Percentiles rank a stretch among this genome's conserved stretches.
Evolutionary conservation across 2,329 filamentous ascomycete species (phyloP).

Genomic region (Arthroderma sp.): DNA sequence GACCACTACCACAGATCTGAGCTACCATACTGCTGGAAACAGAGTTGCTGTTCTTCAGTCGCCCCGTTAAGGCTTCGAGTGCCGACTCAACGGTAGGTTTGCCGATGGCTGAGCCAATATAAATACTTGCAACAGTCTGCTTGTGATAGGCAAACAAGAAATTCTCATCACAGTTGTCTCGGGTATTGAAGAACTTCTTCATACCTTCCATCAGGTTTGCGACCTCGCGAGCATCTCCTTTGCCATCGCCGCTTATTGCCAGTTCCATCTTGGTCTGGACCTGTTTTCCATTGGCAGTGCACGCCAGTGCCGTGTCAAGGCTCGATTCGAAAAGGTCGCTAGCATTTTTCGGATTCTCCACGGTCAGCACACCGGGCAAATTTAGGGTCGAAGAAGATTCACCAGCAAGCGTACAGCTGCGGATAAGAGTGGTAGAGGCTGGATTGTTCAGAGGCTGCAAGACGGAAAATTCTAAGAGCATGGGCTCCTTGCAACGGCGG

Average conservation of each 20-base stretch:
- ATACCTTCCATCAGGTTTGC: not conserved
- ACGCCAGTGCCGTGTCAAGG: not conserved
- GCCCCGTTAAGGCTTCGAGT: not conserved
- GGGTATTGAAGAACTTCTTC: not conserved
- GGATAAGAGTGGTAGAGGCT: not conserved
- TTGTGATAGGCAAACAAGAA: constrained; percentile 2
- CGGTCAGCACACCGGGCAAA: not conserved
- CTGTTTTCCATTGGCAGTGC: not conserved
- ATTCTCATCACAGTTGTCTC: constrained; percentile 4
- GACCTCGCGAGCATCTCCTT: not conserved
- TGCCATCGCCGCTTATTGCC: not conserved
- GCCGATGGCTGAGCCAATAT: constrained; percentile 1
- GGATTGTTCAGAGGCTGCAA: not conserved
- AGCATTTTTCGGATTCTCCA: not conserved
- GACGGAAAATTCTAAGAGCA: constrained; percentile 2
- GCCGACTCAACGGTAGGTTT: constrained; percentile 2
- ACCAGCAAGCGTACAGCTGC: not conserved
- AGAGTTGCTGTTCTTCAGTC: not conserved
- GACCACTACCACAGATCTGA: constrained; percentile 1
- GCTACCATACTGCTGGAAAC: not conserved
- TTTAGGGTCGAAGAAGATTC: not conserved
- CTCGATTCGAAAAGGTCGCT: not conserved
- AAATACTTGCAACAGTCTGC: not conserved
- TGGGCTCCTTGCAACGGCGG: constrained; percentile 2
- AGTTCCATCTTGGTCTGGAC: not conserved